A percentile compares a stretch with the other conserved stretches of the same genome.
phyloP scores from a whole-genome alignment of 768 basidiomycete species.

The Leccinum variicolor region DNA sequence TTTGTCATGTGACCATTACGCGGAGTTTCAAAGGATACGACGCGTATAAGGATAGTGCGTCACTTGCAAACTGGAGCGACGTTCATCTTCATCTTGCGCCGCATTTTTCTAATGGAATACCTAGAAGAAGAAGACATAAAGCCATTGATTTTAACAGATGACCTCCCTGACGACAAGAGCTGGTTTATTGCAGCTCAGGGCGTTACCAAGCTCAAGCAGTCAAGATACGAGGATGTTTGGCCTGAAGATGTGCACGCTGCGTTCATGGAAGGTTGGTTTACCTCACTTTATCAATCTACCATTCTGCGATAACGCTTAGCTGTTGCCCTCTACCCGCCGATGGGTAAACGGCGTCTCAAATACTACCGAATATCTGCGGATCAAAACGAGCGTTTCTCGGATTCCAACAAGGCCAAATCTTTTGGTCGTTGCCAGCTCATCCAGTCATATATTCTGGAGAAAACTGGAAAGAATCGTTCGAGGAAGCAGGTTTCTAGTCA shows the following conservation, averaged over 20 bases:
- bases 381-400: conserved; percentile 9
- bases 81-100: conserved; percentile 3
- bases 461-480: conserved; percentile 37
- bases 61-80: background rate
- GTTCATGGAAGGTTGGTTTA: conserved; percentile 34
- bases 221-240: conserved; percentile 34
- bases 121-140: conserved; percentile 13
- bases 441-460: conserved; percentile 36
- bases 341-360: conserved; percentile 35
- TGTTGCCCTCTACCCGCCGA: conserved; percentile 31
- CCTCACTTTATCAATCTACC: background rate
- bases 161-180: conserved; percentile 5
- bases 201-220: conserved; percentile 24
- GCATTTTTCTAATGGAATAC: conserved; percentile 23
- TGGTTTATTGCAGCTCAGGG: background rate
- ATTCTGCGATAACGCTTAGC: conserved; percentile 20
- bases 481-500: conserved; percentile 41
- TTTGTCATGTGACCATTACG: conserved; percentile 26
- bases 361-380: conserved; percentile 26
- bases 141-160: conserved; percentile 7
- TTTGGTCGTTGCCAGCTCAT: conserved; percentile 40
- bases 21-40: conserved; percentile 22
- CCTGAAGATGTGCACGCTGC: conserved; percentile 34
- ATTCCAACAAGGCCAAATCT: conserved; percentile 20
- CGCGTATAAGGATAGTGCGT: conserved; percentile 14